A percentile compares a stretch with the other conserved stretches of the same genome.
phyloP scores from a whole-genome alignment of 192 early-diverging fungal genomes.

The Podila minutissima region DNA sequence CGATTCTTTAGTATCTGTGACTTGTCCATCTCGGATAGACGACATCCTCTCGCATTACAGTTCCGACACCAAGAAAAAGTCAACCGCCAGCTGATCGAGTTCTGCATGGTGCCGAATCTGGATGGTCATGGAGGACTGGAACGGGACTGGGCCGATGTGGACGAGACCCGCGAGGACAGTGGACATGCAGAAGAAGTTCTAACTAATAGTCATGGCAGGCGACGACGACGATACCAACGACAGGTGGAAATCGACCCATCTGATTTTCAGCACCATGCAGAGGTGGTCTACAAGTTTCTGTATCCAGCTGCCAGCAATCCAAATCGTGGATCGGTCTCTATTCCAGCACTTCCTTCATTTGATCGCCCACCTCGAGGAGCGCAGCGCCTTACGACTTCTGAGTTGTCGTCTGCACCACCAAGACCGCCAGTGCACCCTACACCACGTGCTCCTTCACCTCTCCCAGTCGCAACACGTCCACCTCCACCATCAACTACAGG shows the following conservation, averaged over 20 bases:
- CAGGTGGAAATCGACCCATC: not conserved
- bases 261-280: conserved; percentile 17
- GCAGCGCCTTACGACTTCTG: not conserved
- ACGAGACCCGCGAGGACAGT: no score
- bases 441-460: not conserved
- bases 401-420: not conserved
- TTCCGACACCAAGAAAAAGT: conserved; percentile 37
- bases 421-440: not conserved
- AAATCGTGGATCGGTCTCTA: conserved; percentile 11
- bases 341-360: not conserved
- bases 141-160: not conserved
- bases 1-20: conserved; percentile 48
- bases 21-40: conserved; percentile 34
- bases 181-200: not conserved
- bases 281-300: conserved; percentile 20
- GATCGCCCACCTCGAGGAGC: not conserved
- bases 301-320: conserved; percentile 23
- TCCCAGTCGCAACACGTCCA: not conserved
- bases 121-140: conserved; percentile 1
- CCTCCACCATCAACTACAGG: not conserved
- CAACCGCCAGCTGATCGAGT: conserved; percentile 40
- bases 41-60: conserved; percentile 33
- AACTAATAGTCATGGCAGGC: not conserved
- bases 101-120: conserved; percentile 35
- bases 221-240: not conserved